phyloP scores from a whole-genome alignment of 2,329 filamentous ascomycete species.

The Neodidymelliopsis sp. region DNA sequence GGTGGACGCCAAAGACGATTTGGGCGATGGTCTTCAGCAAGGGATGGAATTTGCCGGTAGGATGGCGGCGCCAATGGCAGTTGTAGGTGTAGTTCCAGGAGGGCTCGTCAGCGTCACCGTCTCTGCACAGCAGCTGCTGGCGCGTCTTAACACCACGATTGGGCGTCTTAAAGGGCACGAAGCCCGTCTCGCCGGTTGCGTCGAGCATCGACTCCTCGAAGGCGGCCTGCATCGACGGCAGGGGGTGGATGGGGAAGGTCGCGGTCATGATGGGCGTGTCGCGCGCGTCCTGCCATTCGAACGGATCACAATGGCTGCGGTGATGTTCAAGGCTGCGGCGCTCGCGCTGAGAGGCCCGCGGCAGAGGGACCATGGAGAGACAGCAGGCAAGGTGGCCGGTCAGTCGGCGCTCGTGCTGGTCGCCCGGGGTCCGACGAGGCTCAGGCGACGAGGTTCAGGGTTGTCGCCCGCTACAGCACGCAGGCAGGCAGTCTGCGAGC shows the following conservation, averaged over 20 bases:
- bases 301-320: conserved; percentile 25
- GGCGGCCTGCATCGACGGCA: conserved; percentile 77
- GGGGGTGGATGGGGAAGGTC: conserved; percentile 69
- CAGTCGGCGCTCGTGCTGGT: conserved; percentile 10
- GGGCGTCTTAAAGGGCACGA: conserved; percentile 50
- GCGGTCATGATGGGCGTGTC: conserved; percentile 45
- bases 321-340: conserved; percentile 28
- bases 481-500: no score
- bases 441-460: no score
- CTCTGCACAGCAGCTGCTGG: conserved; percentile 60
- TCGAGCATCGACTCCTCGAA: conserved; percentile 85
- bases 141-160: conserved; percentile 48
- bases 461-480: conserved; percentile 32
- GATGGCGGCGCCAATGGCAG: conserved; percentile 76
- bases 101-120: conserved; percentile 70
- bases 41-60: conserved; percentile 82
- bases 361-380: conserved; percentile 36
- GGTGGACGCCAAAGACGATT: conserved; percentile 90
- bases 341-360: conserved; percentile 29
- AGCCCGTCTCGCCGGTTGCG: conserved; percentile 57
- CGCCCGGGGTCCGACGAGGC: conserved; percentile 24
- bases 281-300: conserved; percentile 45
- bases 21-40: conserved; percentile 90
- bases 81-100: conserved; percentile 75
- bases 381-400: conserved; percentile 11